Conservation (phyloP, 2,329 filamentous ascomycete species). For the Rhynchosporium agropyri region DNA sequence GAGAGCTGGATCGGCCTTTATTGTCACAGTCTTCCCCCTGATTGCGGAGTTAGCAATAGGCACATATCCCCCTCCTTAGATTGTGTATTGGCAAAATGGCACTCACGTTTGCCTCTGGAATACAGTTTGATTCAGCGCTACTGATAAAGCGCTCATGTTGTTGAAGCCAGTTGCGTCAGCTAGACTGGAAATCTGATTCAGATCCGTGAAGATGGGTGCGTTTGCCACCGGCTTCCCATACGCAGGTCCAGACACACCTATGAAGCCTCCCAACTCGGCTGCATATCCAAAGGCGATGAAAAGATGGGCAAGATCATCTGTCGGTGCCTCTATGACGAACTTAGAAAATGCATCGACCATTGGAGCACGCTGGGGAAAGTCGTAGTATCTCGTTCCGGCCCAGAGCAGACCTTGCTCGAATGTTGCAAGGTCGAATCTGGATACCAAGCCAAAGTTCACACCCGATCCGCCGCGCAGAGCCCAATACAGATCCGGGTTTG, state of each 20-base stretch:
- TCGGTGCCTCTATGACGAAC: conserved; percentile 27
- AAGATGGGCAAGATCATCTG: conserved; percentile 29
- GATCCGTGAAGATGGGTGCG: conserved; percentile 30
- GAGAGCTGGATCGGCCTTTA: conserved; percentile 29
- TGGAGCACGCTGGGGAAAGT: not conserved
- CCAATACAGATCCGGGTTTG: conserved; percentile 41
- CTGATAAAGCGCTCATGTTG: conserved; percentile 27
- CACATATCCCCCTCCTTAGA: not conserved
- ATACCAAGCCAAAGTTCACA: conserved; percentile 39
- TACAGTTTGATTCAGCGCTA: conserved; percentile 29
- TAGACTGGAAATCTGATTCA: conserved; percentile 28
- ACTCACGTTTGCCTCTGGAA: conserved; percentile 26
- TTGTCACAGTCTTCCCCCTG: conserved; percentile 31
- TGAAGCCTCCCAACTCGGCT: conserved; percentile 21
- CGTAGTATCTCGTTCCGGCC: conserved; percentile 30
- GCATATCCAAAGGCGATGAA: conserved; percentile 30
- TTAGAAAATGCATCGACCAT: conserved; percentile 24
- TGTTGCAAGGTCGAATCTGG: conserved; percentile 49
- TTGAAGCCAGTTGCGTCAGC: conserved; percentile 22
- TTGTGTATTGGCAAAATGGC: not conserved
- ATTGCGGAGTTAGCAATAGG: not conserved
- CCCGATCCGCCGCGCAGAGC: conserved; percentile 43
- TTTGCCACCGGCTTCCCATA: conserved; percentile 32
- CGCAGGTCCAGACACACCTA: conserved; percentile 18
- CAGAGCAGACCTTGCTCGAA: conserved; percentile 34